Evolutionary conservation across 768 basidiomycete genomes (phyloP).

Genomic region (Leccinum variicolor): DNA sequence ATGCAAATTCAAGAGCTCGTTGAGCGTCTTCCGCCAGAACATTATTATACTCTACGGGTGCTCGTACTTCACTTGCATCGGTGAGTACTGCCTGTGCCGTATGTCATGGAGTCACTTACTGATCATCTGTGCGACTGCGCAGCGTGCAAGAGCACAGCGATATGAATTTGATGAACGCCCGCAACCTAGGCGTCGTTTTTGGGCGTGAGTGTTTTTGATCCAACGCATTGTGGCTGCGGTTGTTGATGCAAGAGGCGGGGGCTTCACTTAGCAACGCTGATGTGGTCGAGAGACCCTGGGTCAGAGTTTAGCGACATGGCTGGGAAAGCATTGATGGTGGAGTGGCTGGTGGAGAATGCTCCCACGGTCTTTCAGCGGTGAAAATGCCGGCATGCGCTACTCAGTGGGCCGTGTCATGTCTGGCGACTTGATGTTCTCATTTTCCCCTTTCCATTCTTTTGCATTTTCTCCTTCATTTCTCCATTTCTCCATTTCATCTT

Average conservation of each 20-base stretch:
- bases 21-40: conserved; percentile 75
- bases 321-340: conserved; percentile 87
- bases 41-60: conserved; percentile 78
- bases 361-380: conserved; percentile 42
- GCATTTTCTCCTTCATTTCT: neutral
- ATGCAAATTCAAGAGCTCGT: conserved; percentile 65
- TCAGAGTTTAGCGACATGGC: conserved; percentile 98
- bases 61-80: conserved; percentile 87
- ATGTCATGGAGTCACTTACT: neutral
- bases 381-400: neutral
- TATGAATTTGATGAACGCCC: conserved; percentile 88
- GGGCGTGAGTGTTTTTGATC: conserved; percentile 68
- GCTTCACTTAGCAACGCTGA: conserved; percentile 71
- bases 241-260: neutral
- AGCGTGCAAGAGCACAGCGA: conserved; percentile 64
- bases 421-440: neutral
- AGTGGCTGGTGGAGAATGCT: conserved; percentile 94
- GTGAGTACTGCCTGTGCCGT: conserved; percentile 38
- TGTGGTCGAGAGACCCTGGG: conserved; percentile 82
- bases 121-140: neutral
- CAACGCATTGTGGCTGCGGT: neutral
- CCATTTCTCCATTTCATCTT: neutral
- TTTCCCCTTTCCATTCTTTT: neutral
- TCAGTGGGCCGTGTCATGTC: neutral
- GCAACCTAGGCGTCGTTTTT: conserved; percentile 96